Evolutionary conservation across 2,329 filamentous ascomycete species (phyloP).

Genomic region (Fusarium devonianum): DNA sequence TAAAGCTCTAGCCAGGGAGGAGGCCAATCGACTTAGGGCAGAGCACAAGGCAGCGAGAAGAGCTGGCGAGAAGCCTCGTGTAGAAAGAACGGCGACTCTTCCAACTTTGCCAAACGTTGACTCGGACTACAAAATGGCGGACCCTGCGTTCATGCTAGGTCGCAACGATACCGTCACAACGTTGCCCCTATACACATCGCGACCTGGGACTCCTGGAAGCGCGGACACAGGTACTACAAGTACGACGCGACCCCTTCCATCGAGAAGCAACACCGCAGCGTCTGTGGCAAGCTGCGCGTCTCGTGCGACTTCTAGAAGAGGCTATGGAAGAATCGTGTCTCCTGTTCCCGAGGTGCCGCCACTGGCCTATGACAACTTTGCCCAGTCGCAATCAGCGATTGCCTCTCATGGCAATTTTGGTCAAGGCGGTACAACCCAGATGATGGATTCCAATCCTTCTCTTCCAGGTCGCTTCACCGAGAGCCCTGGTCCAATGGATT

Average conservation of each 20-base stretch:
- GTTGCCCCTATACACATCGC: slow-evolving; percentile 68
- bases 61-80: slow-evolving; percentile 57
- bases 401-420: slow-evolving; percentile 47
- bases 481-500: slow-evolving; percentile 43
- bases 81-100: slow-evolving; percentile 70
- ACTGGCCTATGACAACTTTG: slow-evolving; percentile 32
- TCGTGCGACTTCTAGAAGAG: slow-evolving; percentile 68
- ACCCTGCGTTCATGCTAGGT: slow-evolving; percentile 64
- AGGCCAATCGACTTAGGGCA: slow-evolving; percentile 63
- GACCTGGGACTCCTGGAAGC: slow-evolving; percentile 61
- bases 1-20: slow-evolving; percentile 83
- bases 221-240: slow-evolving; percentile 62
- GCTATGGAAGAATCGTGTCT: slow-evolving; percentile 53
- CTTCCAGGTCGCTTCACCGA: slow-evolving; percentile 40
- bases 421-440: slow-evolving; percentile 27
- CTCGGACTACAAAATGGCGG: slow-evolving; percentile 50
- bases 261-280: slow-evolving; percentile 60
- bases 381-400: slow-evolving; percentile 48
- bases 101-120: slow-evolving; percentile 61
- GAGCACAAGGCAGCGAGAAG: slow-evolving; percentile 60
- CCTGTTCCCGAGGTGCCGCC: slow-evolving; percentile 48
- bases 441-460: slow-evolving; percentile 17
- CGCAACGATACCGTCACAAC: slow-evolving; percentile 68
- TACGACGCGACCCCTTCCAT: slow-evolving; percentile 57
- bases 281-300: slow-evolving; percentile 70